A percentile compares a stretch with the other conserved stretches of the same genome.
phyloP scores from a whole-genome alignment of 176 grass and related monocot genomes.

The Elymus sibiricus region DNA sequence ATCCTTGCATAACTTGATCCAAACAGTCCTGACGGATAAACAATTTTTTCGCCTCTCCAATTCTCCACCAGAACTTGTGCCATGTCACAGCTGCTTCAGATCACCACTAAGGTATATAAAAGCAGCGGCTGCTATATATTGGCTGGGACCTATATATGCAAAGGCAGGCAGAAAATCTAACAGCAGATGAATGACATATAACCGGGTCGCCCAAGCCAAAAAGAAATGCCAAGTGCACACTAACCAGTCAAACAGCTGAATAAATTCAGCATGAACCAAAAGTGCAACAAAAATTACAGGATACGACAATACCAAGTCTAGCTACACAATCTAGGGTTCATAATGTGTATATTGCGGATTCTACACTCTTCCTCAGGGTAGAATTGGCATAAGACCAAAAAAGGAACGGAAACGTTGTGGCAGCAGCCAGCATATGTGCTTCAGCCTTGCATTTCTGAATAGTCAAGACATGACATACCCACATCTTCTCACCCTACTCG shows the following conservation, averaged over 20 bases:
- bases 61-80: neutral
- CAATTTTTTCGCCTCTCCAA: neutral
- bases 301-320: neutral
- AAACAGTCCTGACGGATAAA: neutral
- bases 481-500: neutral
- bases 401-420: neutral
- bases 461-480: neutral
- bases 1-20: too few relatives aligned
- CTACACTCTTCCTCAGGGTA: too few relatives aligned
- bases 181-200: too few relatives aligned
- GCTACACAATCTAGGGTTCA: neutral
- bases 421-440: neutral
- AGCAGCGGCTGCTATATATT: too few relatives aligned
- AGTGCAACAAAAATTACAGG: neutral
- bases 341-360: too few relatives aligned
- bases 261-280: neutral
- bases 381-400: too few relatives aligned
- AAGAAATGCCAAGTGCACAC: neutral
- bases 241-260: neutral
- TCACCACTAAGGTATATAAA: neutral
- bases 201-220: neutral
- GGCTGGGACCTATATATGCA: too few relatives aligned
- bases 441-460: neutral
- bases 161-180: too few relatives aligned
- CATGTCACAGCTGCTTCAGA: neutral